Conservation (phyloP, 2,329 filamentous ascomycete genomes). For the Alternaria longipes region DNA sequence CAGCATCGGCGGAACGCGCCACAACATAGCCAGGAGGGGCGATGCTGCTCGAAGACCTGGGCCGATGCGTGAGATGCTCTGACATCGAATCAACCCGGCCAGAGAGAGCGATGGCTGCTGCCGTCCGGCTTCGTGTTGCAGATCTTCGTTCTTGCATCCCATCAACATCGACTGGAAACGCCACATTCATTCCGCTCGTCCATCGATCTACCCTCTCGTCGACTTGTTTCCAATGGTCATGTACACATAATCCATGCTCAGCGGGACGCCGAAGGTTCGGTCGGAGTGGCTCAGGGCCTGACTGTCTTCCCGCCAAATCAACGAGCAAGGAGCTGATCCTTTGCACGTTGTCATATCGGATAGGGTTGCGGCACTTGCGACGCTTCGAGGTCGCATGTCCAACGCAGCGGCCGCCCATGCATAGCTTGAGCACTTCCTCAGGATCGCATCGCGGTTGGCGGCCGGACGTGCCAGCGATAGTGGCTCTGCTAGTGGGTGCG, state of each 20-base stretch:
- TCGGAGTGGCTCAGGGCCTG: conserved; percentile 17
- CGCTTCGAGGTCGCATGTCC: conserved; percentile 18
- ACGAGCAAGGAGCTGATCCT: conserved; percentile 6
- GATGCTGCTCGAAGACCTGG: no score
- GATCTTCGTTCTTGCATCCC: neutral
- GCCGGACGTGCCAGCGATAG: neutral
- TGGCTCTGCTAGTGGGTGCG: neutral
- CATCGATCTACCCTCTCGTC: conserved; percentile 11
- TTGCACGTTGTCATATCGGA: conserved; percentile 8
- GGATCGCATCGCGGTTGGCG: conserved; percentile 18
- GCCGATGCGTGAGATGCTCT: no score
- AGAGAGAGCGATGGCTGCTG: no score
- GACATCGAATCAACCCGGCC: no score
- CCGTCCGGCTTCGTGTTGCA: neutral
- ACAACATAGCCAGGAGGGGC: no score
- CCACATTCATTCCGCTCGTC: conserved; percentile 8
- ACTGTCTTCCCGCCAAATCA: conserved; percentile 6
- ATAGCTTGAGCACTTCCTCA: conserved; percentile 17
- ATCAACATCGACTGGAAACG: neutral
- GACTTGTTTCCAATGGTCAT: no score
- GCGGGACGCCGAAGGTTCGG: conserved; percentile 22
- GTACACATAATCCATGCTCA: conserved; percentile 16
- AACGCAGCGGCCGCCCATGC: conserved; percentile 16
- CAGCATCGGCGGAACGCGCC: no score
- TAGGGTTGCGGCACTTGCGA: conserved; percentile 17